phyloP scores from a whole-genome alignment of 2,329 filamentous ascomycete species.

The Metarhizium humberi region DNA sequence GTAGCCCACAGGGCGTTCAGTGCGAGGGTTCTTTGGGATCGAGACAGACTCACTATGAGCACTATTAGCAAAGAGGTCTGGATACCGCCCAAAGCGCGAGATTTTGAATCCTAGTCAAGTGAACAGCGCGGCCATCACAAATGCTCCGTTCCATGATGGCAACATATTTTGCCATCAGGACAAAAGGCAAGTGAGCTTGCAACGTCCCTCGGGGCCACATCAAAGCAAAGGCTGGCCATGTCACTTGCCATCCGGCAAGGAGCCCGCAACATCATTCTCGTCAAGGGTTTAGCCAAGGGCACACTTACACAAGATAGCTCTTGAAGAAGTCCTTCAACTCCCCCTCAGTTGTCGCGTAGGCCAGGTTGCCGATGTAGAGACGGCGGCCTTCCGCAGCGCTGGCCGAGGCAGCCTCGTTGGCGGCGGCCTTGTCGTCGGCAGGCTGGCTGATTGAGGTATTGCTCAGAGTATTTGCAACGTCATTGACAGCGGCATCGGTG shows the following conservation, averaged over 20 bases:
- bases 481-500: constrained; percentile 58
- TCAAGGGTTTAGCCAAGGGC: background rate
- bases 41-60: constrained; percentile 82
- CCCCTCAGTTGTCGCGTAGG: constrained; percentile 99
- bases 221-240: background rate
- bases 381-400: constrained; percentile 98
- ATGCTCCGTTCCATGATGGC: background rate
- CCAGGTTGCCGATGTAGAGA: constrained; percentile 99
- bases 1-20: constrained; percentile 95
- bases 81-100: background rate
- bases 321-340: constrained; percentile 99
- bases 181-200: background rate
- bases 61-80: constrained; percentile 1
- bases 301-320: constrained; percentile 94
- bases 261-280: background rate
- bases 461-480: constrained; percentile 66
- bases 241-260: background rate
- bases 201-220: background rate
- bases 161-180: background rate
- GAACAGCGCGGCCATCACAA: background rate
- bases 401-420: constrained; percentile 87
- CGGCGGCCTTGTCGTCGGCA: constrained; percentile 48
- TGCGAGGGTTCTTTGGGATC: constrained; percentile 98
- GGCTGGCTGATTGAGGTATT: constrained; percentile 55
- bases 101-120: background rate